These are phyloP conservation scores for Chalciporus sphaerocephalus DNA, from an alignment of 768 basidiomycete species.

Conservation along the genomic window DNA sequence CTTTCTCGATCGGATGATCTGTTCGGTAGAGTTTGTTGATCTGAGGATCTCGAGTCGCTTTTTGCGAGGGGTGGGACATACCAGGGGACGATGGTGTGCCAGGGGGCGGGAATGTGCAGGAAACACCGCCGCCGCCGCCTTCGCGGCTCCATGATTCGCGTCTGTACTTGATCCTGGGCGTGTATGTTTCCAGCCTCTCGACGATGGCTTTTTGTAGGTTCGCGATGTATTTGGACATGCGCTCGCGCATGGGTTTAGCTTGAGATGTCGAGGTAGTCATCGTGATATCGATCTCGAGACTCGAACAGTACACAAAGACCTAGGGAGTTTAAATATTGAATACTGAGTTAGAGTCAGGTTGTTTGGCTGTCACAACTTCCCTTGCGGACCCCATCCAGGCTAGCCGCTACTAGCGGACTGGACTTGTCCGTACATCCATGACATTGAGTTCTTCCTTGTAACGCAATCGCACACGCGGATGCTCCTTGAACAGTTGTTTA, in stretches of 20 bases:
- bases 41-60: not conserved
- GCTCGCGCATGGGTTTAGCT: conserved; percentile 9
- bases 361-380: no score
- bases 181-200: conserved; percentile 17
- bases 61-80: not conserved
- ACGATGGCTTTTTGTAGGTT: conserved; percentile 22
- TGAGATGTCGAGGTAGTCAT: not conserved
- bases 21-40: not conserved
- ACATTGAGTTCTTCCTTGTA: no score
- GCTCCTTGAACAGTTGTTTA: no score
- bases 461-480: no score
- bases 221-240: conserved; percentile 11
- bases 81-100: not conserved
- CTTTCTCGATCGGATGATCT: conserved; percentile 23
- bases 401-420: no score
- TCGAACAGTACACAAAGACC: no score
- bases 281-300: no score
- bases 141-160: conserved; percentile 15
- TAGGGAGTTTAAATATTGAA: no score
- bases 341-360: no score
- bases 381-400: no score
- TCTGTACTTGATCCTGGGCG: conserved; percentile 9
- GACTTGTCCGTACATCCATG: no score
- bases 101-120: conserved; percentile 15
- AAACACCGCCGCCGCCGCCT: conserved; percentile 17